Evolutionary conservation across 2,329 filamentous ascomycete genomes (phyloP).

Genomic region (Stachybotrys echinatus): DNA sequence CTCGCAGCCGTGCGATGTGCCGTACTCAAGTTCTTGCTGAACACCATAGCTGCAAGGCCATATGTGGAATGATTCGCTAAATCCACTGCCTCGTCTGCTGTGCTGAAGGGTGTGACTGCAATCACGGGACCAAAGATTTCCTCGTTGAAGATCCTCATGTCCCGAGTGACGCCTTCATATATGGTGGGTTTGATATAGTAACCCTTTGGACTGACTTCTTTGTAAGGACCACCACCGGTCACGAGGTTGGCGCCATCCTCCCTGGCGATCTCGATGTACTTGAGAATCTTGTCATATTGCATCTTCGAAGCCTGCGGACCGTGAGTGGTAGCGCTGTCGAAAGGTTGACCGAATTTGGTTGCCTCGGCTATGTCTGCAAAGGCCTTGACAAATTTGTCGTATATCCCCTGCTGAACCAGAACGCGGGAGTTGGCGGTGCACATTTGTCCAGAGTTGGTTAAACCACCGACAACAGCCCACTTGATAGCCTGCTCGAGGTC

Average conservation of each 20-base stretch:
- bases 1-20: conserved; percentile 71
- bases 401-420: conserved; percentile 55
- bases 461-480: conserved; percentile 43
- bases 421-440: conserved; percentile 62
- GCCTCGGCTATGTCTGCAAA: conserved; percentile 57
- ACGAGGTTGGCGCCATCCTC: conserved; percentile 18
- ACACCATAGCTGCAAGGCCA: conserved; percentile 73
- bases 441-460: conserved; percentile 59
- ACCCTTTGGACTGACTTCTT: conserved; percentile 51
- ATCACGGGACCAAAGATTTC: conserved; percentile 88
- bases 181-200: conserved; percentile 88
- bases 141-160: conserved; percentile 85
- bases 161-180: conserved; percentile 58
- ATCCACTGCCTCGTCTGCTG: conserved; percentile 68
- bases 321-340: conserved; percentile 64
- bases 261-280: conserved; percentile 45
- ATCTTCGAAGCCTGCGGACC: conserved; percentile 68
- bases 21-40: conserved; percentile 75
- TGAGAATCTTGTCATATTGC: conserved; percentile 66
- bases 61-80: conserved; percentile 70
- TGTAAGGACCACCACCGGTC: conserved; percentile 25
- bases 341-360: conserved; percentile 65
- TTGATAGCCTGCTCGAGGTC: conserved; percentile 64
- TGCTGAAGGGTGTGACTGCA: conserved; percentile 76
- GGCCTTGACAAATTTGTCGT: conserved; percentile 56